Evolutionary conservation across 1,284 basidiomycete species (phyloP).

Genomic region (Heterobasidion annosum): DNA sequence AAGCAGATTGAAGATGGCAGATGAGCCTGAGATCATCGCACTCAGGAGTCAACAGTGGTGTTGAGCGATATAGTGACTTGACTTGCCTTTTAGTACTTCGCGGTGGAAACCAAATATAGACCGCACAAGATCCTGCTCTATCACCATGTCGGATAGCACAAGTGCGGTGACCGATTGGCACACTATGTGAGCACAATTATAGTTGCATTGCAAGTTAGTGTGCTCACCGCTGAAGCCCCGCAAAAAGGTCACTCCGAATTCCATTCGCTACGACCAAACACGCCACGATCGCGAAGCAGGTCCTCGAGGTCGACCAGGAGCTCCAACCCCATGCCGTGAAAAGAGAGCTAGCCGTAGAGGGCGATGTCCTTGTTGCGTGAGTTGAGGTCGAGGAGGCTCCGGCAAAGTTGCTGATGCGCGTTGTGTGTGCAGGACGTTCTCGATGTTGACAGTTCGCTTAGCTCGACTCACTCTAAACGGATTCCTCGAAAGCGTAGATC

Average conservation of each 20-base stretch:
- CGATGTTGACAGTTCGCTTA: slow-evolving; percentile 73
- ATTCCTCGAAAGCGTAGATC: slow-evolving; percentile 81
- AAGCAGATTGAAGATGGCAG: too few species aligned
- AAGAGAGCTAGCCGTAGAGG: slow-evolving; percentile 57
- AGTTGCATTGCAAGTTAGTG: not conserved
- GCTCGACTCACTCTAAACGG: slow-evolving; percentile 75
- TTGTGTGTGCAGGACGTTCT: slow-evolving; percentile 49
- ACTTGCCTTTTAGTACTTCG: too few species aligned
- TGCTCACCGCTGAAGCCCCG: not conserved
- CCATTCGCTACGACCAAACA: slow-evolving; percentile 70
- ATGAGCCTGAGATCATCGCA: too few species aligned
- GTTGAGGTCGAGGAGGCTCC: slow-evolving; percentile 10
- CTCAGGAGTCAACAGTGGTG: too few species aligned
- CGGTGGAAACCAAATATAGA: not conserved
- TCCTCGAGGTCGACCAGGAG: slow-evolving; percentile 80
- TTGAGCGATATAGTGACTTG: too few species aligned
- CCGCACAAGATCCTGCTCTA: not conserved
- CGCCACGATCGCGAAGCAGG: slow-evolving; percentile 69
- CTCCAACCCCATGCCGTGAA: slow-evolving; percentile 74
- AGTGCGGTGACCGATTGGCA: slow-evolving; percentile 8
- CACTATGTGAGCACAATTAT: slow-evolving; percentile 3
- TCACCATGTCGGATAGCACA: not conserved
- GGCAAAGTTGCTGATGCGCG: slow-evolving; percentile 5
- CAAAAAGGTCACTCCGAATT: slow-evolving; percentile 56
- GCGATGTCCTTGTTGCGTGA: slow-evolving; percentile 63